Base-by-base conservation (phyloP, 805 yeast genomes). In the Teunomyces funiuensis region DNA sequence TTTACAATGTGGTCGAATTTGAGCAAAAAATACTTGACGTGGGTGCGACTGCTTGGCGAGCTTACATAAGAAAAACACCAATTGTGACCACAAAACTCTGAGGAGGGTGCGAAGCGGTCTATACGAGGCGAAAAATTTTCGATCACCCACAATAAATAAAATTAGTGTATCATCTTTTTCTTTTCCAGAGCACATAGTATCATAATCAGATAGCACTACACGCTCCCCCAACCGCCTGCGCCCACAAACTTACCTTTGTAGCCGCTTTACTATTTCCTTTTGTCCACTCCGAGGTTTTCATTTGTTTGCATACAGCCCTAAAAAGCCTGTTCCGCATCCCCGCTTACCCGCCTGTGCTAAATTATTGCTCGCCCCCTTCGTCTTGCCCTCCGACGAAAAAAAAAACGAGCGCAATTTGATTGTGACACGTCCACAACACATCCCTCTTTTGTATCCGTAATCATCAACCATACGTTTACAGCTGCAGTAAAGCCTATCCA, bases 271-370 rank as follows among this genome's bases (percentile, higher is more conserved):
- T 17, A 17, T 19, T 5, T 10, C 33, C 20, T 17, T 11, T 14
- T 14, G 5, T 10, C 33, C 22, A 7, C 33, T 20, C 25, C 18
- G 23, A n/a, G 13, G 6, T 19, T 6, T 6, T 25, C 34, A 13
- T 14, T 15, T 15, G 9, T 19, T 7, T 7, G 13, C 25, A 17
- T 11, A 18, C 18, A 17, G 34, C 34, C 34, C 34, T 31, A 31
- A 31, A n/a, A n/a, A 13, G 23, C 34, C 34, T n/a, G 34, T 10
- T 16, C 30, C 10, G 23, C 25, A 28, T 28, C 34, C 34, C 34
- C 34, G 34, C 34, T 31, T 31, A 31, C 34, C 34, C 34, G 34
- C 34, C 34, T 31, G 34, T 31, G 34, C 34, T 31, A 30, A 17
- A 31, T 31, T 31, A 31, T 31, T 31, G 34, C 34, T 31, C 23